Percentiles rank a stretch among this genome's conserved stretches.
These are phyloP conservation scores for Paracamarosporium sp. DNA, from an alignment of 2,329 filamentous ascomycete genomes.

Conservation along the genomic window DNA sequence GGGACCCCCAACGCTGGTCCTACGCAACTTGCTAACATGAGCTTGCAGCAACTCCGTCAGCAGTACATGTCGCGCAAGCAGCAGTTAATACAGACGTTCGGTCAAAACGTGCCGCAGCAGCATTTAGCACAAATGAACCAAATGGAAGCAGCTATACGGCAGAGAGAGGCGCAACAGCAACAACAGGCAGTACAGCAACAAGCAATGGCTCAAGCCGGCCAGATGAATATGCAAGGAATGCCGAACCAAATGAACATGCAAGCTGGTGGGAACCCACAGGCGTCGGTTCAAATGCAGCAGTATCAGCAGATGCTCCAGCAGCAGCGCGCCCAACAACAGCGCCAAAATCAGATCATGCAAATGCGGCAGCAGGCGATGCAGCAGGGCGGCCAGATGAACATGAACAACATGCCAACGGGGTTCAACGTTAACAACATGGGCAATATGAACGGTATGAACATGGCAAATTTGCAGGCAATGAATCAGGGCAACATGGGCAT, in stretches of 20 bases:
- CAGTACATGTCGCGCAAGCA: constrained; percentile 34
- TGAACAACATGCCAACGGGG: constrained; percentile 39
- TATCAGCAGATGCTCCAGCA: constrained; percentile 43
- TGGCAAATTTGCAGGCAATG: constrained; percentile 32
- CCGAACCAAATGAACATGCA: constrained; percentile 20
- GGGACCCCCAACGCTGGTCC: constrained; percentile 29
- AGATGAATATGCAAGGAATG: constrained; percentile 29
- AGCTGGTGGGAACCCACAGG: constrained; percentile 22
- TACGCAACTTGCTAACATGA: constrained; percentile 36
- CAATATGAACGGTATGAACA: constrained; percentile 23
- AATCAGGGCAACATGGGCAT: constrained; percentile 25
- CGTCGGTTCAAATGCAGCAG: constrained; percentile 41
- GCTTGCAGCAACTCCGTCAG: constrained; percentile 29
- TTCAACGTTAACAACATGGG: constrained; percentile 36
- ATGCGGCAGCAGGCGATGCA: constrained; percentile 43
- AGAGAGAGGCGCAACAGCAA: constrained; percentile 21
- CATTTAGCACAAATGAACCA: constrained; percentile 34
- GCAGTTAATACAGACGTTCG: constrained; percentile 30
- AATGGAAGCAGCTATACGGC: constrained; percentile 34
- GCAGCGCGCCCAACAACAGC: constrained; percentile 40
- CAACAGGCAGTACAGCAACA: constrained; percentile 27
- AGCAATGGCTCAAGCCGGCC: constrained; percentile 17
- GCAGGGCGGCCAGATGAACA: constrained; percentile 29
- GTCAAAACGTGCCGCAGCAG: constrained; percentile 32
- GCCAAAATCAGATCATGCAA: constrained; percentile 41